phyloP scores from a whole-genome alignment of 768 basidiomycete genomes.

The Crassisporium funariophilum region DNA sequence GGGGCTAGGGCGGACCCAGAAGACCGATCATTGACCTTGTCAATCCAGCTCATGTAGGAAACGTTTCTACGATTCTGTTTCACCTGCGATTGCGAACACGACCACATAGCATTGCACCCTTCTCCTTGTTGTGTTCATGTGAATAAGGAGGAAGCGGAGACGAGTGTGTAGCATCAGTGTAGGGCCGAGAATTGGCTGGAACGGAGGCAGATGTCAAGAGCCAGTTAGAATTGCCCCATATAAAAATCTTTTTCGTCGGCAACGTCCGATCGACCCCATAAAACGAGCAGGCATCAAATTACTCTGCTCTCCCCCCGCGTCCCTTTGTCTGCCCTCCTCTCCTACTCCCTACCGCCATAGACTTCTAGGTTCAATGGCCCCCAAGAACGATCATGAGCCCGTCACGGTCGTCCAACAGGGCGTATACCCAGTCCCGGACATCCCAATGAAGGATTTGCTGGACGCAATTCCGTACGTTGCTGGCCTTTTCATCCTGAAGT shows the following conservation, averaged over 20 bases:
- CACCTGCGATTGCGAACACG: too few relatives aligned
- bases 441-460: slow-evolving; percentile 85
- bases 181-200: neutral
- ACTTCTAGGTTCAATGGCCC: slow-evolving; percentile 31
- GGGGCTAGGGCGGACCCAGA: too few relatives aligned
- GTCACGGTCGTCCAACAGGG: slow-evolving; percentile 54
- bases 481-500: slow-evolving; percentile 4
- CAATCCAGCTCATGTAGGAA: too few relatives aligned
- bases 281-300: slow-evolving; percentile 21
- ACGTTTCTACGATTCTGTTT: too few relatives aligned
- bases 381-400: slow-evolving; percentile 31
- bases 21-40: too few relatives aligned
- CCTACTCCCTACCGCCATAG: slow-evolving; percentile 10
- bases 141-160: too few relatives aligned
- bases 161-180: too few relatives aligned
- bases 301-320: slow-evolving; percentile 12
- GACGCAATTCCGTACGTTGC: slow-evolving; percentile 75
- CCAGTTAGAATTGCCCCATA: slow-evolving; percentile 20
- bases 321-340: slow-evolving; percentile 11
- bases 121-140: too few relatives aligned
- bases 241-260: slow-evolving; percentile 25
- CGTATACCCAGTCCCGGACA: slow-evolving; percentile 73
- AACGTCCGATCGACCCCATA: slow-evolving; percentile 30
- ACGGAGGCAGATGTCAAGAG: too few relatives aligned
- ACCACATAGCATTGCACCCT: too few relatives aligned